phyloP scores from a whole-genome alignment of 1,284 basidiomycete species.

The Malassezia yamatoensis region DNA sequence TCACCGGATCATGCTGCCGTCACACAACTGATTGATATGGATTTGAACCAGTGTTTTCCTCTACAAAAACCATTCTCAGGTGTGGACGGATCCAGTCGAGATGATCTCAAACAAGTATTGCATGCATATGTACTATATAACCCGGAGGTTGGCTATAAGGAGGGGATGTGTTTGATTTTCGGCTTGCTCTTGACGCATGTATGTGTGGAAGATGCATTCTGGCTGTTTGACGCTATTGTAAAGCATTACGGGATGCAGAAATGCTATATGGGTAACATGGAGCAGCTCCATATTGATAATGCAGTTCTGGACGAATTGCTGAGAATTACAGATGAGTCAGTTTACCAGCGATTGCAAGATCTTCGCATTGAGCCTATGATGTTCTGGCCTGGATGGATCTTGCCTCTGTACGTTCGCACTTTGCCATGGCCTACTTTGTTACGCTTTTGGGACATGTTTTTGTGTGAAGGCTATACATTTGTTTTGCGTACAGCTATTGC shows the following conservation, averaged over 20 bases:
- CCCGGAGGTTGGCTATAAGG: constrained; percentile 48
- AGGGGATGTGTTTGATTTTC: constrained; percentile 65
- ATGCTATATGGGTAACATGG: constrained; percentile 64
- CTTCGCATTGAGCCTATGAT: constrained; percentile 34
- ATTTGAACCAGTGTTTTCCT: constrained; percentile 39
- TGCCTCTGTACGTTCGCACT: constrained; percentile 60
- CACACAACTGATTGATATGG: constrained; percentile 42
- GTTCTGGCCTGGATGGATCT: constrained; percentile 45
- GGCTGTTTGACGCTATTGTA: constrained; percentile 62
- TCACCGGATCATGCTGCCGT: constrained; percentile 32
- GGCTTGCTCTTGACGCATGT: constrained; percentile 70
- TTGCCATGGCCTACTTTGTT: constrained; percentile 68
- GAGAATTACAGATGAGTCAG: constrained; percentile 58
- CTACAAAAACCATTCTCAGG: constrained; percentile 37
- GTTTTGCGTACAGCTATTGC: constrained; percentile 70
- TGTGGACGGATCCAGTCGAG: constrained; percentile 26
- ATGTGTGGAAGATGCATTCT: constrained; percentile 83
- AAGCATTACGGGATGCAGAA: constrained; percentile 52
- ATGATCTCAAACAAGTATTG: constrained; percentile 37
- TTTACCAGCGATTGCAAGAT: constrained; percentile 28
- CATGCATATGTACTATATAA: constrained; percentile 49
- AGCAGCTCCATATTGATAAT: constrained; percentile 69
- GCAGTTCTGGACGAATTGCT: constrained; percentile 66
- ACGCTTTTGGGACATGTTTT: constrained; percentile 75
- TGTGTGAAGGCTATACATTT: constrained; percentile 64